Evolutionary conservation across 768 basidiomycete genomes (phyloP).

Genomic region (Hygrophorus pudorinus): DNA sequence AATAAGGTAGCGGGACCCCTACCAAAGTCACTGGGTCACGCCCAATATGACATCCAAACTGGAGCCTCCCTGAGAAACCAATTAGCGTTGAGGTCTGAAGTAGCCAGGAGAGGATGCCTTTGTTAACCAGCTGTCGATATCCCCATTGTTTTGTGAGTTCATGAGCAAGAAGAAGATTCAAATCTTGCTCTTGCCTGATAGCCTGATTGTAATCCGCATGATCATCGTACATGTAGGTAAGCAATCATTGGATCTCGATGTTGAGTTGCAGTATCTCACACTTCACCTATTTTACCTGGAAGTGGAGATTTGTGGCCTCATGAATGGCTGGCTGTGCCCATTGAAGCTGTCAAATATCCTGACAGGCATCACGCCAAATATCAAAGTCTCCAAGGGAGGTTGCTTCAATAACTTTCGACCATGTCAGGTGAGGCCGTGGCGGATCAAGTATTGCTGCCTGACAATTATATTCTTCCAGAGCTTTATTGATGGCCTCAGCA

Average conservation of each 20-base stretch:
- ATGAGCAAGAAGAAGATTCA: neutral
- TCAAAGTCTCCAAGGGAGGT: slow-evolving; percentile 20
- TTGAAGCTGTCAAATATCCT: slow-evolving; percentile 16
- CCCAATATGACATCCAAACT: too few species aligned
- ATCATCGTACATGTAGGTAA: slow-evolving; percentile 18
- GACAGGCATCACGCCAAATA: slow-evolving; percentile 19
- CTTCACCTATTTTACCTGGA: slow-evolving; percentile 17
- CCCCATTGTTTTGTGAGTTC: too few species aligned
- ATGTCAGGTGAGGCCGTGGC: slow-evolving; percentile 13
- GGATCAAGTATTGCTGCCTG: slow-evolving; percentile 14
- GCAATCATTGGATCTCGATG: slow-evolving; percentile 20
- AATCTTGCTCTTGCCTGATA: neutral
- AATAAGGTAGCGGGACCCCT: too few species aligned
- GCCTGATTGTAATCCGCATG: neutral
- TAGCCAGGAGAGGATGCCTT: too few species aligned
- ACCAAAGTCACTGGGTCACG: too few species aligned
- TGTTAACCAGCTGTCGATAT: too few species aligned
- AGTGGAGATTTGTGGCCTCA: slow-evolving; percentile 17
- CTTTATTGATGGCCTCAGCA: slow-evolving; percentile 21
- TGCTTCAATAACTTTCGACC: slow-evolving; percentile 13
- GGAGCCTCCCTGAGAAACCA: too few species aligned
- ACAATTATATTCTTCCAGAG: slow-evolving; percentile 22
- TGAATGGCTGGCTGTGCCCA: slow-evolving; percentile 20
- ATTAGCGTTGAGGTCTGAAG: too few species aligned
- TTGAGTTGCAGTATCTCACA: slow-evolving; percentile 23